Base-by-base conservation (phyloP, 2,329 filamentous ascomycete species). In the Coniochaeta prunicola region DNA sequence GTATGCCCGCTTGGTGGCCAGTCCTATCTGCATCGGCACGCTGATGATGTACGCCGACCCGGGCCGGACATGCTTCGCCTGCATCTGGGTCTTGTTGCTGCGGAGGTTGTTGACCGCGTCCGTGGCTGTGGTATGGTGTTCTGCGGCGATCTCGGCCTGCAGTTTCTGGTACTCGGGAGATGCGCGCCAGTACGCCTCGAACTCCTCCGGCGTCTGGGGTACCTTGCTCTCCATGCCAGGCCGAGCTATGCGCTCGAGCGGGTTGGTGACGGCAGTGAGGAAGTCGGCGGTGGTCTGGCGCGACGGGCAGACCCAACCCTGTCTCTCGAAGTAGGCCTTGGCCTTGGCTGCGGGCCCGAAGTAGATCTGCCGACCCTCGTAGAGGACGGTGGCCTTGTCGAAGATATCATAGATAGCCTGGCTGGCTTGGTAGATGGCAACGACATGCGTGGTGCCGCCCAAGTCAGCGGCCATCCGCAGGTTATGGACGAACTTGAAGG, bases 311-410 rank as follows among this genome's bases (percentile, higher is more conserved):
- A 80, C 69, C 79, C 84, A 92, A 42, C 89, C 89, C 71, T 88
- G 83, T 13, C 80, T 73, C 64, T 85, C 82, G 61, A 92, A 92
- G 70, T 85, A 92, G 0, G 69, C 69, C 65, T 80, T 85, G 0
- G 89, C 89, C 2, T 76, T 69, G 6, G 66, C 68, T 0, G 84
- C 81, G 0, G 82, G 81, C 0, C 90, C 90, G 62, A 87, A 92
- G 74, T 85, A 93, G 62, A 92, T 92, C 67, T 92, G 83, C 0
- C 86, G 80, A 0, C 90, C 90, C 67, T 92, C 87, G 66, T 92
- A 91, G 0, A 92, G 75, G 0, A 93, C 86, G 0, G 85, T 79
- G 0, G 83, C 84, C 68, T 92, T 92, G 73, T 93, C 88, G 65
- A 93, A 92, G 17, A 85, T 56, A 13, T 90, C 85, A 67, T 89